phyloP scores from a whole-genome alignment of 495 filamentous ascomycete genomes.

The Aspergillus olivimuriae region DNA sequence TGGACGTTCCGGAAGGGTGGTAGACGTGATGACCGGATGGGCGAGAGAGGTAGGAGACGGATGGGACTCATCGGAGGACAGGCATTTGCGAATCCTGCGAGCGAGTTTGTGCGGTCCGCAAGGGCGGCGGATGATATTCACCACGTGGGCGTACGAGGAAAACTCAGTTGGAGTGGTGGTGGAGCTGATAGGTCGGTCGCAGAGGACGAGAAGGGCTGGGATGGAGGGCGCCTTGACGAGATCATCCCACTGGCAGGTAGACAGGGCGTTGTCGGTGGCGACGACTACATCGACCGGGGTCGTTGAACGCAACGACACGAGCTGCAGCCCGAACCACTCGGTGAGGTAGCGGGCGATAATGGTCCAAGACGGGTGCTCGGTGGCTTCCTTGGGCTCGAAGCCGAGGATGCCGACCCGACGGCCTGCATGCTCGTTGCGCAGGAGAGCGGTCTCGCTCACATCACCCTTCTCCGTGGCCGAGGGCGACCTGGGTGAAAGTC shows the following conservation, averaged over 20 bases:
- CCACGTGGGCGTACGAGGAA: slow-evolving; percentile 24
- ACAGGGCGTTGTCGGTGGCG: slow-evolving; percentile 31
- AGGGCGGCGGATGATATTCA: slow-evolving; percentile 45
- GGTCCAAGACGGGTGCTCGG: slow-evolving; percentile 15
- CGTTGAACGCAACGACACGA: slow-evolving; percentile 29
- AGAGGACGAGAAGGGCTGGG: slow-evolving; percentile 32
- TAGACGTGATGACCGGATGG: slow-evolving; percentile 9
- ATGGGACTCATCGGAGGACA: slow-evolving; percentile 16
- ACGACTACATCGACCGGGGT: slow-evolving; percentile 34
- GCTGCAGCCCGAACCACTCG: slow-evolving; percentile 40
- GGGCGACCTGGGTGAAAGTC: slow-evolving; percentile 10
- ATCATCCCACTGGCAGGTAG: no score
- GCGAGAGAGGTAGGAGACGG: slow-evolving; percentile 7
- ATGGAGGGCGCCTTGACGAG: slow-evolving; percentile 13
- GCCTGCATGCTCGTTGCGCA: slow-evolving; percentile 22
- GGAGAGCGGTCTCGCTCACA: slow-evolving; percentile 17
- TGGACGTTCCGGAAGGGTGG: no score
- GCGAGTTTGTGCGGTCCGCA: slow-evolving; percentile 62
- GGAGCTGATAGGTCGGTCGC: slow-evolving; percentile 30
- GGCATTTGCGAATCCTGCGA: slow-evolving; percentile 39
- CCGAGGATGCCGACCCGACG: slow-evolving; percentile 29
- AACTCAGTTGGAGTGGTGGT: slow-evolving; percentile 22
- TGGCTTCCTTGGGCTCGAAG: slow-evolving; percentile 15
- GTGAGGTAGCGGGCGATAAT: slow-evolving; percentile 26
- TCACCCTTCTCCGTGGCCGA: slow-evolving; percentile 17